These are phyloP conservation scores for Hexamita inflata DNA, from an alignment of 208 protist genomes.

Conservation along the genomic window DNA sequence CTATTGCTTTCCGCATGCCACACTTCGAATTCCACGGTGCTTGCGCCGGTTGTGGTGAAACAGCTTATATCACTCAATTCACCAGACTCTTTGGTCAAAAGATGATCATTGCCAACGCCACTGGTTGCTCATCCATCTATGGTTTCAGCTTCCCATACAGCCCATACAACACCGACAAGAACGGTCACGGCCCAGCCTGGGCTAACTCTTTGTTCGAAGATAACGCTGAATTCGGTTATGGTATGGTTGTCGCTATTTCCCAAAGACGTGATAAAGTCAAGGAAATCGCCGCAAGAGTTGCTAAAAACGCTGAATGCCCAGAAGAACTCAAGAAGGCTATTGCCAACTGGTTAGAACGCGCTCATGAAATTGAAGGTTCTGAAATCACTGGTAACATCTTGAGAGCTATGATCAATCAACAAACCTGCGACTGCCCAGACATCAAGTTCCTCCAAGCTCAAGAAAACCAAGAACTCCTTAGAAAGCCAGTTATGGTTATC, in stretches of 20 bases:
- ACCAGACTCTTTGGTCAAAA: slow-evolving; percentile 59
- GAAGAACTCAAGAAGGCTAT: neutral
- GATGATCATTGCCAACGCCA: slow-evolving; percentile 57
- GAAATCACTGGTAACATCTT: neutral
- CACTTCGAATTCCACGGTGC: slow-evolving; percentile 58
- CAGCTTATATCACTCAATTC: slow-evolving; percentile 55
- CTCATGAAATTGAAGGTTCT: neutral
- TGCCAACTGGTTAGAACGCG: slow-evolving; percentile 2
- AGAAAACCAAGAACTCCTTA: slow-evolving; percentile 26
- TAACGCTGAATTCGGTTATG: slow-evolving; percentile 44
- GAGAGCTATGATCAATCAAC: neutral
- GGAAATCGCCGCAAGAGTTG: neutral
- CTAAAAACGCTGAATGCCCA: neutral
- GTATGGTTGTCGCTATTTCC: slow-evolving; percentile 26
- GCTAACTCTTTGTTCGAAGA: slow-evolving; percentile 47
- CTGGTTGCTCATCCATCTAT: slow-evolving; percentile 49
- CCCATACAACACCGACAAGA: slow-evolving; percentile 27
- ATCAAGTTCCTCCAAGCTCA: neutral
- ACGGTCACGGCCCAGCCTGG: slow-evolving; percentile 42
- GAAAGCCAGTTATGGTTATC: neutral
- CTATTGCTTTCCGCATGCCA: slow-evolving; percentile 51
- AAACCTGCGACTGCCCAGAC: neutral
- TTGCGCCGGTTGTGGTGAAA: slow-evolving; percentile 60
- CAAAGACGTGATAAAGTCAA: slow-evolving; percentile 30
- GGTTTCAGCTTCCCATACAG: slow-evolving; percentile 32